Evolutionary conservation across 1,284 basidiomycete genomes (phyloP).

Genomic region (Heterobasidion irregulare): DNA sequence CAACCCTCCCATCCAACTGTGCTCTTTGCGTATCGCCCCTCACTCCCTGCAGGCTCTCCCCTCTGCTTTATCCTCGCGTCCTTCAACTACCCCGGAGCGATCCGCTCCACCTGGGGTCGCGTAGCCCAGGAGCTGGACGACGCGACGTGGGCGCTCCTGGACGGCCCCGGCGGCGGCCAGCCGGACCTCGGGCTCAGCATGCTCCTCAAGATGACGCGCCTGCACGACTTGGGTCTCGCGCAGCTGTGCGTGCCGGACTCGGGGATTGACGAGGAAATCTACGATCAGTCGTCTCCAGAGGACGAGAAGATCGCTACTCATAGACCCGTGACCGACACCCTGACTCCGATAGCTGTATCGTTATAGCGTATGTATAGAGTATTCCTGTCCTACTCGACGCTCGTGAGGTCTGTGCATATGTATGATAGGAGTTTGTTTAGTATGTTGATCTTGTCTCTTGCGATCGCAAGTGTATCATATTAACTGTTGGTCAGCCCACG

Average conservation of each 20-base stretch:
- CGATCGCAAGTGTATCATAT: too few relatives aligned
- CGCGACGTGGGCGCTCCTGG: conserved; percentile 52
- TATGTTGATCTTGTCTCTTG: too few relatives aligned
- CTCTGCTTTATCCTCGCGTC: conserved; percentile 68
- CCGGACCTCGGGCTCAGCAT: conserved; percentile 46
- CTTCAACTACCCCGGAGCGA: conserved; percentile 53
- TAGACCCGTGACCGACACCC: too few relatives aligned
- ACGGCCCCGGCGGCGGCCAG: conserved; percentile 21
- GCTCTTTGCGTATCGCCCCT: not conserved
- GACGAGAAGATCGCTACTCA: too few relatives aligned
- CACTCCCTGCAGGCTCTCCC: conserved; percentile 45
- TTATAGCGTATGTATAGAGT: too few relatives aligned
- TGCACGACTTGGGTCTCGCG: conserved; percentile 65
- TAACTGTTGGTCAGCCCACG: too few relatives aligned
- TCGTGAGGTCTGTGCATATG: too few relatives aligned
- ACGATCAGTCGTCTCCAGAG: not conserved
- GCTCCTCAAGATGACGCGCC: conserved; percentile 66
- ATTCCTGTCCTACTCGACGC: too few relatives aligned
- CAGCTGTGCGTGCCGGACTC: conserved; percentile 50
- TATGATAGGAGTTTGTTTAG: too few relatives aligned
- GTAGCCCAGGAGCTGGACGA: conserved; percentile 62
- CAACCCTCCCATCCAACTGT: not conserved
- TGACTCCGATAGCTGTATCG: too few relatives aligned
- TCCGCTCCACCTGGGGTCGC: conserved; percentile 62
- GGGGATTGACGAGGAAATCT: conserved; percentile 12